Evolutionary conservation across 2,329 filamentous ascomycete species (phyloP).

Genomic region (Arthrobotrys sinensis): DNA sequence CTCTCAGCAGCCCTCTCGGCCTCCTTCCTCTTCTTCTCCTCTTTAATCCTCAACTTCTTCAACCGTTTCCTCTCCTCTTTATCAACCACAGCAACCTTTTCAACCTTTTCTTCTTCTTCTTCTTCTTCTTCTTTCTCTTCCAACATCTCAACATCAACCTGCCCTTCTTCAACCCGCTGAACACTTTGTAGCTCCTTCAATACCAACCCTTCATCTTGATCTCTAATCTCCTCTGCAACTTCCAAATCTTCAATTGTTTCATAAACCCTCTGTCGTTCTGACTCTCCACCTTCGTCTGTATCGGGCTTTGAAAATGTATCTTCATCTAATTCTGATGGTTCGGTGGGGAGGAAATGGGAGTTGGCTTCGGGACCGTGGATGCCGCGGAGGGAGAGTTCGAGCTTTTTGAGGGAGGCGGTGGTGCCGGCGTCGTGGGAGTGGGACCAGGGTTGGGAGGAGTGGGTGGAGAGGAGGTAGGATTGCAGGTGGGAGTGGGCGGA

Average conservation of each 20-base stretch:
- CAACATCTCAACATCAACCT: constrained; percentile 7
- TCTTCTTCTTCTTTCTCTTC: constrained; percentile 13
- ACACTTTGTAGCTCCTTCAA: constrained; percentile 48
- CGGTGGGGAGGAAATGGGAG: constrained; percentile 14
- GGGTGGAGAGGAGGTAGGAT: constrained; percentile 51
- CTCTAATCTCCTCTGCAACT: constrained; percentile 46
- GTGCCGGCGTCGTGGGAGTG: constrained; percentile 58
- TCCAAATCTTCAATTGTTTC: constrained; percentile 56
- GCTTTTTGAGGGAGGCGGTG: constrained; percentile 53
- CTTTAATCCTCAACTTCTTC: constrained; percentile 49
- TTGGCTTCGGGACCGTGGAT: constrained; percentile 49
- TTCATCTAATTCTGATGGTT: constrained; percentile 13
- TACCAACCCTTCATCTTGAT: constrained; percentile 21
- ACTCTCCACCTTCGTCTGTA: constrained; percentile 52
- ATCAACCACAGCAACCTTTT: constrained; percentile 8
- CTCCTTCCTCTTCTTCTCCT: constrained; percentile 51
- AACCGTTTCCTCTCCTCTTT: constrained; percentile 53
- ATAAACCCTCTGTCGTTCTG: constrained; percentile 55
- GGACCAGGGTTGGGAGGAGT: constrained; percentile 55
- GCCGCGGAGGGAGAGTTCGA: constrained; percentile 58
- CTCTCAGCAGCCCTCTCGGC: constrained; percentile 35
- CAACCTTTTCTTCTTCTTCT: neutral
- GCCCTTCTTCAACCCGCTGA: constrained; percentile 17
- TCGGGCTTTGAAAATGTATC: constrained; percentile 36
- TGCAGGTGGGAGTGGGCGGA: constrained; percentile 57